Percentiles rank a stretch among this genome's conserved stretches.
These are phyloP conservation scores for Penicillium odoratum DNA, from an alignment of 495 filamentous ascomycete genomes.

Conservation along the genomic window DNA sequence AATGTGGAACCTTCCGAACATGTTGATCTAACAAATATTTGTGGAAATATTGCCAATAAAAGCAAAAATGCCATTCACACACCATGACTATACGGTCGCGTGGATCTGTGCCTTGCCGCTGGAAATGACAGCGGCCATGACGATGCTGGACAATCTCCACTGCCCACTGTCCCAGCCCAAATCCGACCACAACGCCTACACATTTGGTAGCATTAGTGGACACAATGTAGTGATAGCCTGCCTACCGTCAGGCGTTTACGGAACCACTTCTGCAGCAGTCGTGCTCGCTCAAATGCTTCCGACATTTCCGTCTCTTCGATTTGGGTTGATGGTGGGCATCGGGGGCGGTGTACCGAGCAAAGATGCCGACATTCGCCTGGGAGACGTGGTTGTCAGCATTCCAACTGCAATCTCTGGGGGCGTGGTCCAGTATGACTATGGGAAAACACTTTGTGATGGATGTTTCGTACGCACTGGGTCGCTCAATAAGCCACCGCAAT, in stretches of 20 bases:
- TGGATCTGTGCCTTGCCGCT: constrained; percentile 39
- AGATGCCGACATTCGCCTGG: constrained; percentile 31
- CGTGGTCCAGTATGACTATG: constrained; percentile 40
- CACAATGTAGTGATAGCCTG: constrained; percentile 39
- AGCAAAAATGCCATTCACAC: not conserved
- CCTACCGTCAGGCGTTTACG: constrained; percentile 27
- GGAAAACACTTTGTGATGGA: constrained; percentile 30
- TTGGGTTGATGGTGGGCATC: constrained; percentile 39
- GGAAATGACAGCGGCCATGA: constrained; percentile 31
- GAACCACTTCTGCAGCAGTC: constrained; percentile 27
- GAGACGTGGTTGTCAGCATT: constrained; percentile 40
- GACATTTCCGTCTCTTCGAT: constrained; percentile 24
- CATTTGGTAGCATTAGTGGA: constrained; percentile 25
- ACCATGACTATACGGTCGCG: constrained; percentile 29
- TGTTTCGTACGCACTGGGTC: constrained; percentile 33
- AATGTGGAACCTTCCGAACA: too few species aligned
- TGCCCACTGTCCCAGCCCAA: constrained; percentile 8
- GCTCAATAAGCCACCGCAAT: constrained; percentile 32
- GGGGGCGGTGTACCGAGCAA: constrained; percentile 32
- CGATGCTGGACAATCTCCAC: constrained; percentile 34
- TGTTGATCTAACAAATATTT: too few species aligned
- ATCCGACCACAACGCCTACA: constrained; percentile 35
- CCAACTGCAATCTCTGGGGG: constrained; percentile 24
- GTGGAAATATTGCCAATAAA: not conserved
- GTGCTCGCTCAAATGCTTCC: constrained; percentile 24